phyloP scores from a whole-genome alignment of 2,329 filamentous ascomycete species.

The Lasiodiplodia citricola region DNA sequence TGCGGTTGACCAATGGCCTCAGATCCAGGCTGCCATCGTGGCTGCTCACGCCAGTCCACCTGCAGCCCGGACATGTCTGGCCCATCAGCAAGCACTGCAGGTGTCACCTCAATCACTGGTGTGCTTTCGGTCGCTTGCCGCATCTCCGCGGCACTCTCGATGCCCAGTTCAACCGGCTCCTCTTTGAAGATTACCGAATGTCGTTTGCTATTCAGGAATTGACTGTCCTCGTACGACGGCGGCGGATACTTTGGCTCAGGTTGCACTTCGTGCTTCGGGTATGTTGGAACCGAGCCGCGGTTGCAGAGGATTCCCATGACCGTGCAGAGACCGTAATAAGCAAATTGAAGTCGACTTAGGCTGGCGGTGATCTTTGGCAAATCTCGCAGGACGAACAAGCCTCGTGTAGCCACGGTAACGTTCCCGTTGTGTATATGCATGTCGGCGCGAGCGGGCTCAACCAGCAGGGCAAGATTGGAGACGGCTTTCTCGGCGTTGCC shows the following conservation, averaged over 20 bases:
- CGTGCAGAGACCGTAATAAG: slow-evolving; percentile 28
- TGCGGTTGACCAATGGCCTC: background rate
- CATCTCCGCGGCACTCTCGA: background rate
- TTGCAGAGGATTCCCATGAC: slow-evolving; percentile 2
- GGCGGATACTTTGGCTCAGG: background rate
- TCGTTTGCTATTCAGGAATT: background rate
- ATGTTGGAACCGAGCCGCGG: background rate
- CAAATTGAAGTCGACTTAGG: slow-evolving; percentile 28
- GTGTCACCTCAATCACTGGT: background rate
- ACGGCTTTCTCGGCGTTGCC: slow-evolving; percentile 28
- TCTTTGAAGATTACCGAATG: background rate
- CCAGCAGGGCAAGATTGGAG: slow-evolving; percentile 27
- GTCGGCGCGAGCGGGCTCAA: slow-evolving; percentile 29
- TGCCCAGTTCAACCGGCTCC: background rate
- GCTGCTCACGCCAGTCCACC: background rate
- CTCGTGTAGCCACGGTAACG: slow-evolving; percentile 24
- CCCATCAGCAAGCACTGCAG: background rate
- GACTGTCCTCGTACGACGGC: slow-evolving; percentile 2
- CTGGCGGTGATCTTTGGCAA: slow-evolving; percentile 27
- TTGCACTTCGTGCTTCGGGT: background rate
- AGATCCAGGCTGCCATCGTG: background rate
- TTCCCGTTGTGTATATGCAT: slow-evolving; percentile 24
- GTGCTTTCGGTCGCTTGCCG: background rate
- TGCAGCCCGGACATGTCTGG: background rate
- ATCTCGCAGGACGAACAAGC: slow-evolving; percentile 29